Conservation (phyloP, 2,329 filamentous ascomycete species). For the Colletotrichum sp. region DNA sequence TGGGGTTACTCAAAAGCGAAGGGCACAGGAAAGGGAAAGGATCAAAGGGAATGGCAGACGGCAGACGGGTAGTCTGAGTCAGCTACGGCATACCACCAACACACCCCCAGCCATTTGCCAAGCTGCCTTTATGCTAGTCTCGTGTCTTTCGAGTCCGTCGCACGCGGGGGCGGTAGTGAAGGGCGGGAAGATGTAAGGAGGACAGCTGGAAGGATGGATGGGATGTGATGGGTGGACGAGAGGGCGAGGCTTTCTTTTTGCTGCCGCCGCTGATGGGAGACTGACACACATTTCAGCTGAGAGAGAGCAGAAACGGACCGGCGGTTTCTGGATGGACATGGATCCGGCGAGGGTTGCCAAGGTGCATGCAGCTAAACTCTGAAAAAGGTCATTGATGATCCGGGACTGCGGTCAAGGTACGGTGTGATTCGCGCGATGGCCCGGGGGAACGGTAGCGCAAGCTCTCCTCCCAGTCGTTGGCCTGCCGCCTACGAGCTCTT, state of each 20-base stretch:
- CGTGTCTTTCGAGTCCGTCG: not conserved
- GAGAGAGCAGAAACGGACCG: not conserved
- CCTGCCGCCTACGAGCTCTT: not conserved
- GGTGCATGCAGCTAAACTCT: conserved; percentile 1
- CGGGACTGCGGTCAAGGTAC: not conserved
- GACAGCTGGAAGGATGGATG: not conserved
- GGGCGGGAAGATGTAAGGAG: not conserved
- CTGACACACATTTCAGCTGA: not conserved
- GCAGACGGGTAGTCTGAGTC: conserved; percentile 6
- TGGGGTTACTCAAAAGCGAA: not conserved
- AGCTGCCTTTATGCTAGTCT: conserved; percentile 1
- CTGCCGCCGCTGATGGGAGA: not conserved
- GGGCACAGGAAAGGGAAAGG: not conserved
- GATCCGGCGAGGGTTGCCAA: not conserved
- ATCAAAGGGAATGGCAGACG: not conserved
- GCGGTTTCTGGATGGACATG: not conserved
- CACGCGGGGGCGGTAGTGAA: not conserved
- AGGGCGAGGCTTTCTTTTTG: not conserved
- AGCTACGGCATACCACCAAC: not conserved
- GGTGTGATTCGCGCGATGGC: not conserved
- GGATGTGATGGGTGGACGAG: not conserved
- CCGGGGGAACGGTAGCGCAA: not conserved
- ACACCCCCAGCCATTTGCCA: not conserved
- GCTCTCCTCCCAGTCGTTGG: not conserved
- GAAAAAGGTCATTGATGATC: conserved; percentile 1